These are phyloP conservation scores for Intubia oerlemansii DNA, from an alignment of 2,329 filamentous ascomycete genomes.

Conservation along the genomic window DNA sequence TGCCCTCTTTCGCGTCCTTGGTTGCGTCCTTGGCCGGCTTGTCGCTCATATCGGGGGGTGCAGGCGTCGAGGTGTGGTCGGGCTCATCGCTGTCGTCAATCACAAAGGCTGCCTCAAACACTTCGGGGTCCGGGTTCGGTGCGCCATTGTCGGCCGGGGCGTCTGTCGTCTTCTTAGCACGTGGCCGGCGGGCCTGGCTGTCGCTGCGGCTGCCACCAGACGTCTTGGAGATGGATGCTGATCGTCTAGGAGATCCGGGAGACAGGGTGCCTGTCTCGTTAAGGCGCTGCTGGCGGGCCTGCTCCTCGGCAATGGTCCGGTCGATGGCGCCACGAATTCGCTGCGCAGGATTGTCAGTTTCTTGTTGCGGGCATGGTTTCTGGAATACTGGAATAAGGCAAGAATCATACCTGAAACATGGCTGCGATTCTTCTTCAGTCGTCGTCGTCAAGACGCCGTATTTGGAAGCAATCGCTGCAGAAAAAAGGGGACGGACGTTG, in stretches of 20 bases:
- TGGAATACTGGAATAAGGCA: too few species aligned
- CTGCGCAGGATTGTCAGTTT: conserved; percentile 21
- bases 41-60: not conserved
- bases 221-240: too few species aligned
- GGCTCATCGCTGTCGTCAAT: conserved; percentile 63
- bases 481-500: too few species aligned
- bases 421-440: too few species aligned
- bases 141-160: conserved; percentile 16
- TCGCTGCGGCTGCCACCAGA: conserved; percentile 13
- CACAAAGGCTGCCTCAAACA: conserved; percentile 72
- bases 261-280: too few species aligned
- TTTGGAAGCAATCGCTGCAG: too few species aligned
- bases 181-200: conserved; percentile 15
- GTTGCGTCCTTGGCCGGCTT: not conserved
- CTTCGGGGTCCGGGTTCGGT: conserved; percentile 56
- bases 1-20: conserved; percentile 1
- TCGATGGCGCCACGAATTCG: conserved; percentile 72
- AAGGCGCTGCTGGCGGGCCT: conserved; percentile 48
- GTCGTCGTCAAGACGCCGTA: too few species aligned
- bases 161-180: conserved; percentile 21
- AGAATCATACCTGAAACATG: too few species aligned
- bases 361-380: too few species aligned
- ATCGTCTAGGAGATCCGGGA: too few species aligned
- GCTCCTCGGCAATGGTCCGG: conserved; percentile 75
- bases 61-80: conserved; percentile 20